Base-by-base conservation (phyloP, 331 rosid genomes). In the Ulmus americana region DNA sequence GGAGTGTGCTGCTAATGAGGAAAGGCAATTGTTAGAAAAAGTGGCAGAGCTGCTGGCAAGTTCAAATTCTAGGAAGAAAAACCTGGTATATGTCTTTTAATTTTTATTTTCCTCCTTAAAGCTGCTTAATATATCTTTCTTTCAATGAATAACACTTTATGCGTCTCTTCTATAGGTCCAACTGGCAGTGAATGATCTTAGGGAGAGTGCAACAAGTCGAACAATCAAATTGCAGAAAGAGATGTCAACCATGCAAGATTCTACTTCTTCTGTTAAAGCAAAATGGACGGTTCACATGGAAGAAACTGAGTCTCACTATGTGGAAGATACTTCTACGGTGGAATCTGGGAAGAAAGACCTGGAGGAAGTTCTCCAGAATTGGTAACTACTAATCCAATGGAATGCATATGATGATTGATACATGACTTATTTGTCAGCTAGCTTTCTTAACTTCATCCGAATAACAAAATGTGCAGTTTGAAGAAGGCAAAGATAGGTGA, bases 1-100 rank as follows among this genome's bases (percentile, higher is more conserved):
- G 99, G 97, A 85, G 76, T 95, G 97, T 64, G 90, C 99, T 78
- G 96, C 96, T 55, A 77, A 76, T 65, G 99, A 95, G 78, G 97
- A 90, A 81, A 88, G 79, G 50, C 92, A 95, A 70, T 64, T 95
- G 57, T 75, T 95, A 73, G 86, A 80, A 68, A 95, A 95, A 83
- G 92, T 95, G 76, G 97, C 99, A 13, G 97, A 95, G 81, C 82
- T 95, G 83, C 90, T 91, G 52, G 91, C 95, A 56, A 86, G 80
- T 81, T 91, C 97, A 77, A 91, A 84, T 48, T 78, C 92, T 59
- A 90, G 99, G 82, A 95, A 95, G 95, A 95, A 82, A 83, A 81
- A 73, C 73, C 73, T 95, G 96, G 99, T 90, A 84, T 6, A 52
- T 59, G 15, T 75, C 67, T 61, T 58, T 68, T 49, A 60, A 55